Evolutionary conservation across 139 green algal genomes (phyloP).

Genomic region (Chlamydomonas schloesseri): DNA sequence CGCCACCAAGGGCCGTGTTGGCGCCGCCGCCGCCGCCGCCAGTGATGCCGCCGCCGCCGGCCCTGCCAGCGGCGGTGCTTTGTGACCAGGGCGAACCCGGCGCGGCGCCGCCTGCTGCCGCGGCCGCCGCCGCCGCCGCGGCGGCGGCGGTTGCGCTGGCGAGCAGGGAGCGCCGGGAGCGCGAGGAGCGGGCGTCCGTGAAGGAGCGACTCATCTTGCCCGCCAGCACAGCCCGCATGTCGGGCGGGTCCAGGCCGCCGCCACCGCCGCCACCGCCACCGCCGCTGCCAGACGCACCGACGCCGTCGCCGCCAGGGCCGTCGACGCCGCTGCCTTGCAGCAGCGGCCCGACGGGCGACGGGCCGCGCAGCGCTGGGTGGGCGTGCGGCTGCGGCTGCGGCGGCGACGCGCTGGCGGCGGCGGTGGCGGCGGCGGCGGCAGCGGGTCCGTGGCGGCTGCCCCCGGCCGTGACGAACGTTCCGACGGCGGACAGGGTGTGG

Average conservation of each 20-base stretch:
- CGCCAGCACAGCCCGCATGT: not conserved
- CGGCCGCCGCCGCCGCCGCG: not conserved
- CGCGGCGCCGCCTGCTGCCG: not conserved
- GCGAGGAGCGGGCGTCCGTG: slow-evolving; percentile 16
- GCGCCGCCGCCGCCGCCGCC: too few species aligned
- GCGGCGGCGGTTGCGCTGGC: not conserved
- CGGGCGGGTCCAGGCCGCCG: not conserved
- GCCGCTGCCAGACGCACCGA: too few species aligned
- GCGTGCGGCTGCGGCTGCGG: not conserved
- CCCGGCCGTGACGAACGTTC: not conserved
- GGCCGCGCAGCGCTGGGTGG: too few species aligned
- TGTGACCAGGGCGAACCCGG: not conserved
- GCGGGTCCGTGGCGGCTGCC: too few species aligned
- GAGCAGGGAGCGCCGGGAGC: not conserved
- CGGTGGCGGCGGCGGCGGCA: not conserved
- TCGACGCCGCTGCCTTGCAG: too few species aligned
- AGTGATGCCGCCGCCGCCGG: too few species aligned
- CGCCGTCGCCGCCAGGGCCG: too few species aligned
- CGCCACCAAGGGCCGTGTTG: not conserved
- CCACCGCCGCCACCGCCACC: too few species aligned
- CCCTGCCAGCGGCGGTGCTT: not conserved
- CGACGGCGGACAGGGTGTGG: too few species aligned
- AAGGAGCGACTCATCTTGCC: slow-evolving; percentile 3
- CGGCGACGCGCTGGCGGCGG: not conserved
- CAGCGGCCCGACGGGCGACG: too few species aligned